Percentiles rank a stretch among this genome's conserved stretches.
Conservation (phyloP, 2,329 filamentous ascomycete species). For the Penicillium sp. region DNA sequence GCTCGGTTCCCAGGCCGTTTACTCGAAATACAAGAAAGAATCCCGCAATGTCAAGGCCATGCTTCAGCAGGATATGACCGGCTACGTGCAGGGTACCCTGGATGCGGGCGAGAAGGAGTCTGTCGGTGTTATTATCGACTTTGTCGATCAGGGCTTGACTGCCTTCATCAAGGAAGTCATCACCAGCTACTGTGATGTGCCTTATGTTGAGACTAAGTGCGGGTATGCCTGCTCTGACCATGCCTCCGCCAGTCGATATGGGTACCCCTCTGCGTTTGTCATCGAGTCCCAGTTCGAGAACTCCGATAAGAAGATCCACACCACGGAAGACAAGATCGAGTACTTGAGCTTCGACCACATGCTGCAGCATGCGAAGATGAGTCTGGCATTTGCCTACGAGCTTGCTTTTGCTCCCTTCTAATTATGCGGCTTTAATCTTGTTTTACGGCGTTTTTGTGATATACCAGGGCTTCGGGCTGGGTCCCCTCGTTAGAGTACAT, state of each 20-base stretch:
- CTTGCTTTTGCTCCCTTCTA: constrained; percentile 73
- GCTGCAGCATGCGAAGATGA: constrained; percentile 85
- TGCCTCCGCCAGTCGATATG: constrained; percentile 65
- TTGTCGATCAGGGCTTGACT: constrained; percentile 78
- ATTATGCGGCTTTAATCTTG: constrained; percentile 10
- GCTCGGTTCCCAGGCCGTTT: constrained; percentile 86
- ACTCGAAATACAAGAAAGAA: constrained; percentile 73
- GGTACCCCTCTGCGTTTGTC: constrained; percentile 66
- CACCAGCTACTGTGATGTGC: constrained; percentile 82
- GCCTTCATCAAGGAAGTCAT: constrained; percentile 89
- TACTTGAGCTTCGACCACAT: constrained; percentile 83
- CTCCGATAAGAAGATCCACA: constrained; percentile 71
- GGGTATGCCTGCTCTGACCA: constrained; percentile 80
- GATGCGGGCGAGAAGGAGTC: constrained; percentile 80
- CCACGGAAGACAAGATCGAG: constrained; percentile 69
- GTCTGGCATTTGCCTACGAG: constrained; percentile 80
- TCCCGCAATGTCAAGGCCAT: constrained; percentile 84
- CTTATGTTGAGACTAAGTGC: constrained; percentile 83
- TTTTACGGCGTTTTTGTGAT: constrained; percentile 21
- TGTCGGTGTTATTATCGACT: constrained; percentile 92
- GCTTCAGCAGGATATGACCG: constrained; percentile 98
- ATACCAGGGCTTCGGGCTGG: constrained; percentile 20
- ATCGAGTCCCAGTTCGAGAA: constrained; percentile 63
- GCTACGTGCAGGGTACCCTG: constrained; percentile 78
- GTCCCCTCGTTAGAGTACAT: constrained; percentile 3